Base-by-base conservation (phyloP, 306 rosid species). In the Cercis canadensis region DNA sequence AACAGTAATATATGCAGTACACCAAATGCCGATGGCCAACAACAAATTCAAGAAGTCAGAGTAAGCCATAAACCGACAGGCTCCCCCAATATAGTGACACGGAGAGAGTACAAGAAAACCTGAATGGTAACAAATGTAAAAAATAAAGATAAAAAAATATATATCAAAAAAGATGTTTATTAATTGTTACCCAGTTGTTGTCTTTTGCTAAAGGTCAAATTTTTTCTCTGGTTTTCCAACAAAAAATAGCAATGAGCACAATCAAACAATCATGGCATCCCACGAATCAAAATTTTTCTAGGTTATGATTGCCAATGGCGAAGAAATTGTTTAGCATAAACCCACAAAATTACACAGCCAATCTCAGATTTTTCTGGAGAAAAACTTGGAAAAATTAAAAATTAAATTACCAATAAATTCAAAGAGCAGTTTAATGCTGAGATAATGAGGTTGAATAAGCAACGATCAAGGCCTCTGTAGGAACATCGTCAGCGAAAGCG, bases 1-100 rank as follows among this genome's bases (percentile, higher is more conserved):
- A 73, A 83, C 96, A 60, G 80, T 76, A 21, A 90, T 9, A 67
- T 90, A 87, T 32, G 93, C 93, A 82, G 74, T 13, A 69, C 84
- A 83, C 96, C 90, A 87, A 80, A 89, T 83, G 6, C 81, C 80
- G 1, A 76, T 62, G 14, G 88, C 84, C 9, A 80, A 87, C 78
- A 89, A 63, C 16, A 87, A 61, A 50, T 61, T 80, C 74, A 84
- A 45, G 44, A 74, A 56, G 70, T 82, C 85, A 75, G 67, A 14
- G 74, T 79, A 69, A 72, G 40, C 93, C 93, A 90, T 87, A 80
- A 63, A 81, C 16, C 12, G n/a, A 60, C 19, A 55, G 31, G 31
- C 55, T 49, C 76, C 74, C 33, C 29, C 29, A 37, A 36, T 53
- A 63, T 11, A 43, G 51, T 16, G 46, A 41, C 31, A n/a, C 44